Conservation (phyloP, 2,329 filamentous ascomycete genomes). For the Gyromitra esculenta region DNA sequence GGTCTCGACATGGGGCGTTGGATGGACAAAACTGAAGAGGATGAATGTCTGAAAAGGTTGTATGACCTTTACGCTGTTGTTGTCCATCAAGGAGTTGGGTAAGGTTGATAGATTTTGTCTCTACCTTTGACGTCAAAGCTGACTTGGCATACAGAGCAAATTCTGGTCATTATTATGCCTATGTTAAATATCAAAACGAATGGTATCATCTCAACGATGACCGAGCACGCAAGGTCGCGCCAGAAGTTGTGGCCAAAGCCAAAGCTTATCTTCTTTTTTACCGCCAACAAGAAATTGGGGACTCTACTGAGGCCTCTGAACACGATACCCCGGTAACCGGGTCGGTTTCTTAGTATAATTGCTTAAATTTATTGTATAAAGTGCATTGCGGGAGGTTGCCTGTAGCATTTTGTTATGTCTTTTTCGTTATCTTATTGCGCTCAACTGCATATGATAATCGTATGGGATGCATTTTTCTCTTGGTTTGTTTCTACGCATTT, state of each 20-base stretch:
- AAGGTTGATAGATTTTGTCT: slow-evolving; percentile 12
- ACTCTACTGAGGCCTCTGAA: slow-evolving; percentile 12
- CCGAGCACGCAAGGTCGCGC: slow-evolving; percentile 44
- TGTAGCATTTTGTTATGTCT: slow-evolving; percentile 36
- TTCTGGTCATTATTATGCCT: slow-evolving; percentile 54
- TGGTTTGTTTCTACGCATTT: slow-evolving; percentile 30
- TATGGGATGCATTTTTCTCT: slow-evolving; percentile 34
- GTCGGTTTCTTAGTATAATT: slow-evolving; percentile 30
- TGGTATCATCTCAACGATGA: slow-evolving; percentile 55
- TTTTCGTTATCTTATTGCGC: slow-evolving; percentile 46
- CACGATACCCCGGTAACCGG: background rate
- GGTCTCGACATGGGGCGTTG: slow-evolving; percentile 51
- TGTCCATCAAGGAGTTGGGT: slow-evolving; percentile 54
- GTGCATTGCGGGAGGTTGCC: slow-evolving; percentile 40
- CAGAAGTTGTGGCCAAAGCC: slow-evolving; percentile 49
- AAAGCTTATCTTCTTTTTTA: slow-evolving; percentile 55
- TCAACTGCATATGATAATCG: slow-evolving; percentile 37
- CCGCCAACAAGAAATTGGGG: slow-evolving; percentile 28
- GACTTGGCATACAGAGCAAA: slow-evolving; percentile 45
- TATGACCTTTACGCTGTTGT: slow-evolving; percentile 54
- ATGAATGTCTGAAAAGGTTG: slow-evolving; percentile 23
- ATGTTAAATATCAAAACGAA: slow-evolving; percentile 51
- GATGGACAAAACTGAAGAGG: slow-evolving; percentile 41
- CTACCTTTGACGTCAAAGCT: slow-evolving; percentile 28
- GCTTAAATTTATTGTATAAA: slow-evolving; percentile 44